Evolutionary conservation across 129 eudicot genomes (phyloP).

Genomic region (Artemisia tridentata): DNA sequence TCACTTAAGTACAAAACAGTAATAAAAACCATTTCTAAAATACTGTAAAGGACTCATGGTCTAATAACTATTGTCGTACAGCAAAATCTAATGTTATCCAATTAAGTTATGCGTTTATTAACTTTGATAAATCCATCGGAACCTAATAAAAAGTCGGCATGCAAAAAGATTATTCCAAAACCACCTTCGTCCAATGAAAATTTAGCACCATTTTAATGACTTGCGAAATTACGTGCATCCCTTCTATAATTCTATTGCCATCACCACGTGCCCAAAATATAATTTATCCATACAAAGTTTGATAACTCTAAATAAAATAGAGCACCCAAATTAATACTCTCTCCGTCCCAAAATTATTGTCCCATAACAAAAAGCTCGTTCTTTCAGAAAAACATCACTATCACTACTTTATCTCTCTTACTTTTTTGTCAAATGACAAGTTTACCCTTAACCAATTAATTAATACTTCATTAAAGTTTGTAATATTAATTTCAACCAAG

Average conservation of each 20-base stretch:
- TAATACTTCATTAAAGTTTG: too few relatives aligned
- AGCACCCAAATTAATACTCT: background rate
- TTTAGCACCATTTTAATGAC: slow-evolving; percentile 24
- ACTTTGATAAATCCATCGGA: slow-evolving; percentile 6
- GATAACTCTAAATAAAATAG: background rate
- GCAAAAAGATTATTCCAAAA: slow-evolving; percentile 30
- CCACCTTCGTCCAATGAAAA: slow-evolving; percentile 10
- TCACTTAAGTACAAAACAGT: too few relatives aligned
- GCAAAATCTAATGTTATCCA: background rate
- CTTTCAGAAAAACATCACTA: too few relatives aligned
- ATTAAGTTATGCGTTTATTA: background rate
- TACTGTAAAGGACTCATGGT: too few relatives aligned
- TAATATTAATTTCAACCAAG: too few relatives aligned
- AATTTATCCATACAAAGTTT: background rate
- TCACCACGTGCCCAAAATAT: slow-evolving; percentile 9
- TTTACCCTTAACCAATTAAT: too few relatives aligned
- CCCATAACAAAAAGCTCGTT: too few relatives aligned
- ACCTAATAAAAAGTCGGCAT: slow-evolving; percentile 5
- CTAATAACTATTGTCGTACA: background rate
- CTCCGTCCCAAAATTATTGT: too few relatives aligned
- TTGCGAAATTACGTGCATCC: slow-evolving; percentile 28
- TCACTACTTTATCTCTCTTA: too few relatives aligned
- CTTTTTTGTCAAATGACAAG: too few relatives aligned
- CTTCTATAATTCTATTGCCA: slow-evolving; percentile 18
- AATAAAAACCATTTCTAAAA: too few relatives aligned